Percentiles rank a stretch among this genome's conserved stretches.
Conservation (phyloP, 805 yeast species). For the Teunomyces lycoperdinae region DNA sequence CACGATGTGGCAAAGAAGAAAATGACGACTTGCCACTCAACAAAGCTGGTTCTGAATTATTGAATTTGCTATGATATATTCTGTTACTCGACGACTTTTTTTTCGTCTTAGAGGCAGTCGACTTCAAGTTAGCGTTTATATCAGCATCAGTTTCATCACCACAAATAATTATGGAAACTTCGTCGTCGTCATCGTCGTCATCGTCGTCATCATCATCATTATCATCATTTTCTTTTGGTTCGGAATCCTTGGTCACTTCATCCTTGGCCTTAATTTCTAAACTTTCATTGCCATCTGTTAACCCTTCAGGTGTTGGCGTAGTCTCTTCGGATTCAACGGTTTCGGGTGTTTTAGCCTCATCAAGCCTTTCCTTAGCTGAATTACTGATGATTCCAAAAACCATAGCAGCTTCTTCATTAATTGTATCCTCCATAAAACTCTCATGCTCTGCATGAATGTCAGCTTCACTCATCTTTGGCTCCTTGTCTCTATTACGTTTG, state of each 20-base stretch:
- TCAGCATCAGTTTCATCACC: constrained; percentile 28
- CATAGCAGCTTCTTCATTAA: constrained; percentile 41
- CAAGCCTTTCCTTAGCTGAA: constrained; percentile 1
- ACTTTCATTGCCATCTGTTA: constrained; percentile 2
- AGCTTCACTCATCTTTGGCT: constrained; percentile 6
- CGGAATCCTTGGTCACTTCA: not conserved
- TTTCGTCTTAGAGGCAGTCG: constrained; percentile 5
- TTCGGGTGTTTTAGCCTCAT: not conserved
- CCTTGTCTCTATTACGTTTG: constrained; percentile 9
- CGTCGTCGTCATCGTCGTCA: constrained; percentile 36
- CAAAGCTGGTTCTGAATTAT: constrained; percentile 22
- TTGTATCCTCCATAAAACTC: constrained; percentile 18
- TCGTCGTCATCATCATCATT: constrained; percentile 25
- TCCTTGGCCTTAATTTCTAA: constrained; percentile 2
- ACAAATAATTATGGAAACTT: constrained; percentile 37
- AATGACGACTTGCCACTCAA: constrained; percentile 18
- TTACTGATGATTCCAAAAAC: constrained; percentile 42
- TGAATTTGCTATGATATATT: constrained; percentile 13
- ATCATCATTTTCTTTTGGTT: constrained; percentile 9
- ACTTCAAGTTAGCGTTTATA: not conserved
- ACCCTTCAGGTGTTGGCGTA: not conserved
- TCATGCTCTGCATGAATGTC: constrained; percentile 8
- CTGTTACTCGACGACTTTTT: constrained; percentile 3
- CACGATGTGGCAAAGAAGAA: constrained; percentile 17
- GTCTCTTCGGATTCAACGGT: not conserved